Percentiles rank a stretch among this genome's conserved stretches.
Evolutionary conservation across 352 stramenopile genomes (phyloP).

Genomic region (Elongisporangium prolatum): DNA sequence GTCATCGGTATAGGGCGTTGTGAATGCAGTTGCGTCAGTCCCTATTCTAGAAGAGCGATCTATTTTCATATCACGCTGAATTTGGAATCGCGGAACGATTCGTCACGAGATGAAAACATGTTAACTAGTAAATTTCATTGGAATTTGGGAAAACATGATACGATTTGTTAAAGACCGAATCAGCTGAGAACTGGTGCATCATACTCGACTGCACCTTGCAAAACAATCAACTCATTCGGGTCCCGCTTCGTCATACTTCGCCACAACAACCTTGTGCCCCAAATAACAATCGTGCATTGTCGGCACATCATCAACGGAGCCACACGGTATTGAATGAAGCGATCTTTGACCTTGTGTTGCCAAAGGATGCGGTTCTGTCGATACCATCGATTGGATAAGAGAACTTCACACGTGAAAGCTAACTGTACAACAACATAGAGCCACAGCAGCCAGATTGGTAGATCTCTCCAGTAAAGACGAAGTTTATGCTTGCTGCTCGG

Average conservation of each 20-base stretch:
- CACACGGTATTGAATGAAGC: background rate
- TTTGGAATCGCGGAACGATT: too few species aligned
- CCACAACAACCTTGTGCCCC: background rate
- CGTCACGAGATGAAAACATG: too few species aligned
- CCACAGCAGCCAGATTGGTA: slow-evolving; percentile 2
- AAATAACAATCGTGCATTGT: background rate
- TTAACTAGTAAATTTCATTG: too few species aligned
- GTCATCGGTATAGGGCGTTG: background rate
- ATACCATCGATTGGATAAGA: background rate
- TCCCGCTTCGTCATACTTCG: background rate
- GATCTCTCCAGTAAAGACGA: background rate
- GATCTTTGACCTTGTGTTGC: background rate
- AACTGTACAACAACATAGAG: background rate
- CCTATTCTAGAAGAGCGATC: background rate
- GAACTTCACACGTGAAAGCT: background rate
- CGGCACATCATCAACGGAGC: background rate
- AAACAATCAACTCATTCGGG: background rate
- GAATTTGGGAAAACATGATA: background rate
- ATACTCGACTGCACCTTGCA: background rate
- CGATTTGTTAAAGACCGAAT: background rate
- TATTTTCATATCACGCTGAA: background rate
- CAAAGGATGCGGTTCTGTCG: background rate
- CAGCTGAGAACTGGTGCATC: background rate
- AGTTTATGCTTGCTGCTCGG: slow-evolving; percentile 3
- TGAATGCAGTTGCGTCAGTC: background rate